Conservation (phyloP, 169 alveolate genomes). For the Plasmodium cynomolgi region DNA sequence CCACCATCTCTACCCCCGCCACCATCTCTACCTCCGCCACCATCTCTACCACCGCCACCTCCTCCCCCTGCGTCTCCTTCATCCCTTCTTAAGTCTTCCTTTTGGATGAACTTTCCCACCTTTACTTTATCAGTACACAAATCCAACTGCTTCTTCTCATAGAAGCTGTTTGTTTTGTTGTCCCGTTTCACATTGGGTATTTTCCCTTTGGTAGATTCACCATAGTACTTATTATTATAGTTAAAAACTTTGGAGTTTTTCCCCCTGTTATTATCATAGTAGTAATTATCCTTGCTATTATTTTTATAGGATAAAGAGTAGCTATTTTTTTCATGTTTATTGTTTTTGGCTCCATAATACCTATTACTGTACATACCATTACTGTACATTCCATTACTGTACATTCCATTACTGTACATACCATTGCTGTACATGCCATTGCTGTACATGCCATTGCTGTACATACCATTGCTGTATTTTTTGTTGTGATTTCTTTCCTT, state of each 20-base stretch:
- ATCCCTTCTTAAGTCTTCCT: not conserved
- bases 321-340: slow-evolving; percentile 23
- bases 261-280: slow-evolving; percentile 1
- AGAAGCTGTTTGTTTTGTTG: not conserved
- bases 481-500: slow-evolving; percentile 8
- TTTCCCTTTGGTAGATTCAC: not conserved
- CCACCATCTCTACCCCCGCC: not conserved
- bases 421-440: not conserved
- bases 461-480: not conserved
- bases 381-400: not conserved
- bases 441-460: not conserved
- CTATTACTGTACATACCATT: not conserved
- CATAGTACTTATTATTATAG: slow-evolving; percentile 24
- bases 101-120: not conserved
- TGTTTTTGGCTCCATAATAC: slow-evolving; percentile 20
- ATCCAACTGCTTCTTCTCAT: not conserved
- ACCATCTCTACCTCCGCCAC: not conserved
- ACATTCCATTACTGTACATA: not conserved
- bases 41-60: not conserved
- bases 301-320: slow-evolving; percentile 21
- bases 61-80: not conserved
- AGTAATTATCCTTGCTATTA: slow-evolving; percentile 17
- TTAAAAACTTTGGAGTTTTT: not conserved
- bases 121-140: not conserved
- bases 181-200: not conserved